phyloP scores from a whole-genome alignment of 1,139 yeast genomes.

The Geotrichum candidum region DNA sequence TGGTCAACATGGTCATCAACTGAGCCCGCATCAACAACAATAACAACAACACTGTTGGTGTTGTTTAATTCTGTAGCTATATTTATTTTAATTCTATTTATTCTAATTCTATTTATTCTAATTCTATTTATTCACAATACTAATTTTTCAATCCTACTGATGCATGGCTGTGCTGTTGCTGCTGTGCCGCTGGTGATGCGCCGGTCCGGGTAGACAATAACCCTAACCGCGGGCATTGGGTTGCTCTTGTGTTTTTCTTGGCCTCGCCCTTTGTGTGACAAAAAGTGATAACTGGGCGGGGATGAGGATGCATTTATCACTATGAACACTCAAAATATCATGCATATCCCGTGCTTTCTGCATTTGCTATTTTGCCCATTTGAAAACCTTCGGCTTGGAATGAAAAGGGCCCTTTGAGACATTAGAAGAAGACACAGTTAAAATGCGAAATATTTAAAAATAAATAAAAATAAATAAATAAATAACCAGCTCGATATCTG shows the following conservation, averaged over 20 bases:
- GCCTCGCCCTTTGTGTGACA: neutral
- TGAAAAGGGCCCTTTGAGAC: too few relatives aligned
- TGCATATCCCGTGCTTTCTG: neutral
- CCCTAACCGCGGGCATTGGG: neutral
- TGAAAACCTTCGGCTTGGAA: too few relatives aligned
- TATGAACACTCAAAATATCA: neutral
- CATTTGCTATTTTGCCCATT: neutral
- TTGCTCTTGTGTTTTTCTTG: neutral
- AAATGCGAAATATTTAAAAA: too few relatives aligned
- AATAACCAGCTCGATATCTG: neutral
- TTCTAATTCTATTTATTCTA: too few relatives aligned
- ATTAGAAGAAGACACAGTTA: too few relatives aligned
- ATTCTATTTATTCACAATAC: neutral
- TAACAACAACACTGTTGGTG: neutral
- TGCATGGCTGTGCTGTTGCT: too few relatives aligned
- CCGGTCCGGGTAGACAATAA: neutral
- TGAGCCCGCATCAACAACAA: neutral
- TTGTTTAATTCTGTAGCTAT: neutral
- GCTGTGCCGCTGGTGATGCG: neutral
- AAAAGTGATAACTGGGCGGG: neutral
- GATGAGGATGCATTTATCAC: neutral
- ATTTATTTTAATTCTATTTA: neutral
- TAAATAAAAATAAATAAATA: too few relatives aligned
- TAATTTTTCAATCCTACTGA: neutral
- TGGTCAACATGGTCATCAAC: slow-evolving; percentile 21